Conservation (phyloP, 2,329 filamentous ascomycete genomes). For the Penicillium concentricum region DNA sequence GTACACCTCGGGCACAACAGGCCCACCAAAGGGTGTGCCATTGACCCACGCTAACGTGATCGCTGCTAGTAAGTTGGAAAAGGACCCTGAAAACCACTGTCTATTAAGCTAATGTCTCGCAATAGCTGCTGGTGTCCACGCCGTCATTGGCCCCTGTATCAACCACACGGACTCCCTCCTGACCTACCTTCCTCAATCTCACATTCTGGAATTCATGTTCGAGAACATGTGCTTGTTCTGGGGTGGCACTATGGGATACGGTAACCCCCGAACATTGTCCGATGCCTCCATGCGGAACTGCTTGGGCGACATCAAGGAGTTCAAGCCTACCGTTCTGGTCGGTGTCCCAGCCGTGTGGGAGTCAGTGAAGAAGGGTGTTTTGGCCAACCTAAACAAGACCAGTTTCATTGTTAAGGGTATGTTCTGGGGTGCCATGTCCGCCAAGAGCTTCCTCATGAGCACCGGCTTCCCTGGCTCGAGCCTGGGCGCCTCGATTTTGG, state of each 20-base stretch:
- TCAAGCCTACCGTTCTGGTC: slow-evolving; percentile 83
- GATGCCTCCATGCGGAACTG: slow-evolving; percentile 85
- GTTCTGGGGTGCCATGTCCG: slow-evolving; percentile 69
- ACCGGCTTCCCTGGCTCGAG: slow-evolving; percentile 50
- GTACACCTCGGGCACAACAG: slow-evolving; percentile 86
- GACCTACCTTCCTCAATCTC: slow-evolving; percentile 88
- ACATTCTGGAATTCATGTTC: slow-evolving; percentile 95
- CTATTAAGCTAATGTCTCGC: slow-evolving; percentile 10
- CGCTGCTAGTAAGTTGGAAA: slow-evolving; percentile 63
- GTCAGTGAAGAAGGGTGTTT: slow-evolving; percentile 91
- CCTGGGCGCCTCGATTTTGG: slow-evolving; percentile 65
- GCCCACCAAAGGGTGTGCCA: slow-evolving; percentile 82
- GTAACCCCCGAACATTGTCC: slow-evolving; percentile 82
- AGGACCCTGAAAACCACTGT: background rate
- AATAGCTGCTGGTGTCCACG: slow-evolving; percentile 74
- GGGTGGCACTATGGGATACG: slow-evolving; percentile 91
- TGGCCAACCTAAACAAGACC: slow-evolving; percentile 71
- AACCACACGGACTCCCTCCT: slow-evolving; percentile 76
- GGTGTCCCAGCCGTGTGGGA: slow-evolving; percentile 98
- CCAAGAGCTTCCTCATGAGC: slow-evolving; percentile 61
- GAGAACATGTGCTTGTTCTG: slow-evolving; percentile 88
- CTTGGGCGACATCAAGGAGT: slow-evolving; percentile 88
- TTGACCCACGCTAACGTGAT: slow-evolving; percentile 78
- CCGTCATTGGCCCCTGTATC: slow-evolving; percentile 74
- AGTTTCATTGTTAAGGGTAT: slow-evolving; percentile 70